These are phyloP conservation scores for Didymella sp. DNA, from an alignment of 2,329 filamentous ascomycete species.

Conservation along the genomic window DNA sequence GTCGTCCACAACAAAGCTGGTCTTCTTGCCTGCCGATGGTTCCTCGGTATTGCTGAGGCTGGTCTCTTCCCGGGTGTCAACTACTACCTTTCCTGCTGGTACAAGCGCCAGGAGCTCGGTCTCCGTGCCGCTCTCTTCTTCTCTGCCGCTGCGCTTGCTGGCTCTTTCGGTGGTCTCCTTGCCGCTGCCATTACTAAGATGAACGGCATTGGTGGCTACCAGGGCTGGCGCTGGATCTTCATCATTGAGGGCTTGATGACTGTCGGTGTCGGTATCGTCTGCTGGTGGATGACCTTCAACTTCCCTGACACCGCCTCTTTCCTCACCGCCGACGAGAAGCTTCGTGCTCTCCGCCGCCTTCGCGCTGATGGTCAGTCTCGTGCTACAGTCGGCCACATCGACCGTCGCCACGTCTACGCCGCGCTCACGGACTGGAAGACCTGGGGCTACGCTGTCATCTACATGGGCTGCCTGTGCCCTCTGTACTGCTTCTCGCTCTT, in stretches of 20 bases:
- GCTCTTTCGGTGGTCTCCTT: conserved; percentile 67
- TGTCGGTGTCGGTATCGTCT: conserved; percentile 46
- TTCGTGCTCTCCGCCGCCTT: conserved; percentile 67
- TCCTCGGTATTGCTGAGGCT: conserved; percentile 50
- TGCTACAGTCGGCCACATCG: conserved; percentile 59
- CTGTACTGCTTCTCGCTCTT: conserved; percentile 48
- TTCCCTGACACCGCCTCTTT: conserved; percentile 68
- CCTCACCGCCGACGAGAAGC: conserved; percentile 59
- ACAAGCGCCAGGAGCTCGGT: conserved; percentile 62
- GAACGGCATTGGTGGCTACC: conserved; percentile 60
- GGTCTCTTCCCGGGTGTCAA: conserved; percentile 52
- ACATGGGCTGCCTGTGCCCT: conserved; percentile 65
- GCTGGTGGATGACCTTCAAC: conserved; percentile 68
- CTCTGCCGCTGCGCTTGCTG: conserved; percentile 64
- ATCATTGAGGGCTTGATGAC: conserved; percentile 49
- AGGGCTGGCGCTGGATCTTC: conserved; percentile 52
- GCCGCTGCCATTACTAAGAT: conserved; percentile 67
- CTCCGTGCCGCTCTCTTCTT: conserved; percentile 66
- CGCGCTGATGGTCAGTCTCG: conserved; percentile 72
- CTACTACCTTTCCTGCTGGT: conserved; percentile 65
- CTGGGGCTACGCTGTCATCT: conserved; percentile 64
- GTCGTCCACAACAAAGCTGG: conserved; percentile 51
- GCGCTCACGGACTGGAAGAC: conserved; percentile 59
- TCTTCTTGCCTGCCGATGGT: conserved; percentile 47
- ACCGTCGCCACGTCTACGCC: conserved; percentile 50